phyloP scores from a whole-genome alignment of 371 early-diverging fungal genomes.

The Mycotypha africana region DNA sequence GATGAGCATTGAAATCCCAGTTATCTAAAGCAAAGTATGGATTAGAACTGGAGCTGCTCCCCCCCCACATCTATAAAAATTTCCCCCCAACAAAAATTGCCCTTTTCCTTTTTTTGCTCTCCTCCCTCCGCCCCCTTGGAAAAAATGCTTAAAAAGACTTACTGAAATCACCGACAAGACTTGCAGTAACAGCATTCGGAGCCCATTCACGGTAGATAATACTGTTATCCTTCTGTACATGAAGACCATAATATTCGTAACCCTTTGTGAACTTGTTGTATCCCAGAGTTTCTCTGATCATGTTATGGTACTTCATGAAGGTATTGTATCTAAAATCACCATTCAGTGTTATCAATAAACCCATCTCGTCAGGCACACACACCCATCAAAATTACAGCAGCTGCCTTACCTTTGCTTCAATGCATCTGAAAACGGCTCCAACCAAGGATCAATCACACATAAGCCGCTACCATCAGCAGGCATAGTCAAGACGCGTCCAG shows the following conservation, averaged over 20 bases:
- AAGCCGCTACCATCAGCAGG: slow-evolving; percentile 60
- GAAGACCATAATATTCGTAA: slow-evolving; percentile 79
- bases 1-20: slow-evolving; percentile 74
- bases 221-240: slow-evolving; percentile 44
- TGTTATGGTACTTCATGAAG: slow-evolving; percentile 59
- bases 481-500: slow-evolving; percentile 36
- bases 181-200: slow-evolving; percentile 76
- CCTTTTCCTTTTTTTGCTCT: not conserved
- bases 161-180: slow-evolving; percentile 93
- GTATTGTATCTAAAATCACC: slow-evolving; percentile 37
- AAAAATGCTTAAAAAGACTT: slow-evolving; percentile 16
- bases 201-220: slow-evolving; percentile 94
- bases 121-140: not conserved
- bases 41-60: too few species aligned
- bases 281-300: slow-evolving; percentile 65
- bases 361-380: too few species aligned
- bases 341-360: too few species aligned
- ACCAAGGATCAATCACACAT: slow-evolving; percentile 64
- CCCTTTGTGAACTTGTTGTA: slow-evolving; percentile 77
- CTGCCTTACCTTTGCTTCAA: slow-evolving; percentile 58
- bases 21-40: slow-evolving; percentile 46
- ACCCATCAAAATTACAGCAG: too few species aligned
- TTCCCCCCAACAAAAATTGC: not conserved
- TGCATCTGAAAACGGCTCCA: slow-evolving; percentile 58
- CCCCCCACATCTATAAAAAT: too few species aligned